These are phyloP conservation scores for Ophioceras dolichostomum DNA, from an alignment of 2,329 filamentous ascomycete genomes.

Conservation along the genomic window DNA sequence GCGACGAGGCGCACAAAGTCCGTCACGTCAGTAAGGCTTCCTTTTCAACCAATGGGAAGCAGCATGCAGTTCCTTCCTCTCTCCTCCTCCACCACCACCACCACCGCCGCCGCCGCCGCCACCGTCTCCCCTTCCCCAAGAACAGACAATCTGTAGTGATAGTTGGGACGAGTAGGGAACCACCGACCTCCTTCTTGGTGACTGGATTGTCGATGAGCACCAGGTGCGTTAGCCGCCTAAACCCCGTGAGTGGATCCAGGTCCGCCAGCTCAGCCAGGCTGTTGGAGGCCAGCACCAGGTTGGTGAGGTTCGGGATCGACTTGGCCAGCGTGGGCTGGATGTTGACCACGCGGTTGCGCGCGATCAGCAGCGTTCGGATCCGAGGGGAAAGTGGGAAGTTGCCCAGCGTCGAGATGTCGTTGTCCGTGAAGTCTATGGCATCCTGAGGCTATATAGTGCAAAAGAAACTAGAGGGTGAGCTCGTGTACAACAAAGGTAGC, in stretches of 20 bases:
- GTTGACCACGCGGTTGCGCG: constrained; percentile 73
- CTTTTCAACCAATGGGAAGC: too few relatives aligned
- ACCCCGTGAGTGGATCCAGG: constrained; percentile 63
- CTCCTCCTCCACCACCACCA: too few relatives aligned
- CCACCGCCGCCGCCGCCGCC: too few relatives aligned
- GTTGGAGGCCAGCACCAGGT: constrained; percentile 75
- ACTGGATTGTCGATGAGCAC: constrained; percentile 81
- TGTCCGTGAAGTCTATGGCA: constrained; percentile 96
- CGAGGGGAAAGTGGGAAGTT: constrained; percentile 91
- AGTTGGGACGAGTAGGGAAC: too few relatives aligned
- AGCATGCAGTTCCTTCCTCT: too few relatives aligned
- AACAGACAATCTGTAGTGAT: too few relatives aligned
- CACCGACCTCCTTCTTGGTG: constrained; percentile 77
- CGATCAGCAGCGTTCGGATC: constrained; percentile 75
- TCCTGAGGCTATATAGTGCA: constrained; percentile 76
- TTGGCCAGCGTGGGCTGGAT: constrained; percentile 67
- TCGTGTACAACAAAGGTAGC: too few relatives aligned
- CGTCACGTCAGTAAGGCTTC: too few relatives aligned
- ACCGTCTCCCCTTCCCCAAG: too few relatives aligned
- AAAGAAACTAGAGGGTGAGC: too few relatives aligned
- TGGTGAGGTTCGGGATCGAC: constrained; percentile 70
- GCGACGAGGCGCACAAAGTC: neutral
- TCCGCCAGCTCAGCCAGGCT: constrained; percentile 75
- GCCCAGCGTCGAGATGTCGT: constrained; percentile 78
- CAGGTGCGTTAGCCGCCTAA: constrained; percentile 64